Evolutionary conservation across 2,329 filamentous ascomycete species (phyloP).

Genomic region (Fusarium sublunatum): DNA sequence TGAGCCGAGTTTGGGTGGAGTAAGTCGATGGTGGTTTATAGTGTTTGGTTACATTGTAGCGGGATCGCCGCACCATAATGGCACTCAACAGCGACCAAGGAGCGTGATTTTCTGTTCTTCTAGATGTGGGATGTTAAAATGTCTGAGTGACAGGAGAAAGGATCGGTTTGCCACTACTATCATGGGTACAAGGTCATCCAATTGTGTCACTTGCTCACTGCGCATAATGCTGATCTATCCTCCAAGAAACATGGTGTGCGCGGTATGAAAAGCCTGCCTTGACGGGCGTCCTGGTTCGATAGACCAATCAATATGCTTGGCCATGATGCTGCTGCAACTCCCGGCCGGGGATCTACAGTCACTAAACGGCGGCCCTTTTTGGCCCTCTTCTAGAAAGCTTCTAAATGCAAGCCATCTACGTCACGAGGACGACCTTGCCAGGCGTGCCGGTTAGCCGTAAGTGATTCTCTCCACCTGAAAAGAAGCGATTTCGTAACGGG

Average conservation of each 20-base stretch:
- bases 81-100: neutral
- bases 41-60: slow-evolving; percentile 11
- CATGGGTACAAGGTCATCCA: too few relatives aligned
- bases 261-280: neutral
- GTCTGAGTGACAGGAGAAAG: too few relatives aligned
- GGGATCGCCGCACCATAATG: slow-evolving; percentile 23
- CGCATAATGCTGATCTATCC: slow-evolving; percentile 2
- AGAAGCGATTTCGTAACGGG: neutral
- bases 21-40: slow-evolving; percentile 1
- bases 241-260: too few relatives aligned
- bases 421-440: slow-evolving; percentile 9
- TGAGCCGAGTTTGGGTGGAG: slow-evolving; percentile 29
- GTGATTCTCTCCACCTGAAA: slow-evolving; percentile 1
- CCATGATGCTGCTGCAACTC: slow-evolving; percentile 5
- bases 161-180: too few relatives aligned
- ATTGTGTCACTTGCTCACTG: neutral
- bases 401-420: slow-evolving; percentile 23
- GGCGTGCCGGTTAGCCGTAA: slow-evolving; percentile 7
- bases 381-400: slow-evolving; percentile 36
- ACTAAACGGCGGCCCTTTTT: slow-evolving; percentile 16
- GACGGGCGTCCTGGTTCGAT: slow-evolving; percentile 19
- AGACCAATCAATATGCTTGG: slow-evolving; percentile 12
- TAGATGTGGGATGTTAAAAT: neutral
- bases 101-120: neutral
- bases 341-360: slow-evolving; percentile 19